These are phyloP conservation scores for Fusarium setosum DNA, from an alignment of 2,329 filamentous ascomycete species.

Conservation along the genomic window DNA sequence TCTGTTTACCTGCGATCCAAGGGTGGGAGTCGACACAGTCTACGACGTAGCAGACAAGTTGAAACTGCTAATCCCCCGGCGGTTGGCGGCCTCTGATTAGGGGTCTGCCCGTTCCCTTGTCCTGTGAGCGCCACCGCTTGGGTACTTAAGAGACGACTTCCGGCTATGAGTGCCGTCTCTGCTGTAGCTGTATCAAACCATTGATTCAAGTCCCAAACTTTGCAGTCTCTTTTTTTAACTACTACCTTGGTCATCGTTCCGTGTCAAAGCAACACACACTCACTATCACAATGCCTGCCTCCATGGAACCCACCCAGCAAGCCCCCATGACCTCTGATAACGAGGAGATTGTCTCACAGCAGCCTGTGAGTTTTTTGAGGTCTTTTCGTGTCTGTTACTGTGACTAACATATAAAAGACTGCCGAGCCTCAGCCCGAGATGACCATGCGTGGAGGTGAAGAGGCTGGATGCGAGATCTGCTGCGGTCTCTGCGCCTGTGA, in stretches of 20 bases:
- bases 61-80: too few relatives aligned
- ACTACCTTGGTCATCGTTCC: neutral
- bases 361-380: slow-evolving; percentile 50
- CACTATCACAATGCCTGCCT: slow-evolving; percentile 51
- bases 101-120: slow-evolving; percentile 7
- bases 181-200: slow-evolving; percentile 14
- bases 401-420: slow-evolving; percentile 39
- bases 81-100: slow-evolving; percentile 5
- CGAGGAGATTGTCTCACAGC: slow-evolving; percentile 52
- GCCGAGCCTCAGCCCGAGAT: slow-evolving; percentile 57
- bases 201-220: slow-evolving; percentile 14
- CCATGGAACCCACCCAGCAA: slow-evolving; percentile 56
- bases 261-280: neutral
- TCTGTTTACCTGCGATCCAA: too few relatives aligned
- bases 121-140: slow-evolving; percentile 17
- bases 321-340: slow-evolving; percentile 55
- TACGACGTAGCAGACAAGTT: neutral
- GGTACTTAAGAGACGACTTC: slow-evolving; percentile 30
- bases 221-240: slow-evolving; percentile 5
- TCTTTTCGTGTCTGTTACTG: neutral
- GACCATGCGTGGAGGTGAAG: slow-evolving; percentile 57
- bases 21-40: too few relatives aligned
- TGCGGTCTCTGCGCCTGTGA: slow-evolving; percentile 59
- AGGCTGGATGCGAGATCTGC: slow-evolving; percentile 59
- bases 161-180: slow-evolving; percentile 22